Conservation (phyloP, 2,329 filamentous ascomycete genomes). For the Alternaria postmessia region DNA sequence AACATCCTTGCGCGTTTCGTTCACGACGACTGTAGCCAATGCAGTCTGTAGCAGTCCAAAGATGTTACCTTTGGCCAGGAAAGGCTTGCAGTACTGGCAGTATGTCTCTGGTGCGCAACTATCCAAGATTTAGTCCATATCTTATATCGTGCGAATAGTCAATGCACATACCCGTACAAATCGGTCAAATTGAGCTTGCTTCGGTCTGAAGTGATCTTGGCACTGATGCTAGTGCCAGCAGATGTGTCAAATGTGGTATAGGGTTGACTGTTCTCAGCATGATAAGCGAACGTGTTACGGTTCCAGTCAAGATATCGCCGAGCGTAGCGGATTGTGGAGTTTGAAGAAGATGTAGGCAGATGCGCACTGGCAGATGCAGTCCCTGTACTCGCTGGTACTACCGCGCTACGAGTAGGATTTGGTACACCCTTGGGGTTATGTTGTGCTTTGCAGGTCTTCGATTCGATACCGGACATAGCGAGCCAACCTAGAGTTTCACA, state of each 20-base stretch:
- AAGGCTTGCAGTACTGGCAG: slow-evolving; percentile 65
- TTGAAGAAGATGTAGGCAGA: slow-evolving; percentile 44
- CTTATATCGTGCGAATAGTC: background rate
- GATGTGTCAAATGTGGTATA: slow-evolving; percentile 58
- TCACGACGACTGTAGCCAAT: slow-evolving; percentile 62
- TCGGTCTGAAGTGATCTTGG: slow-evolving; percentile 61
- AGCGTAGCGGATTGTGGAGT: slow-evolving; percentile 57
- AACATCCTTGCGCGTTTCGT: slow-evolving; percentile 58
- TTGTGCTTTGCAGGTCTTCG: slow-evolving; percentile 54
- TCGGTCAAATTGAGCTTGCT: slow-evolving; percentile 63
- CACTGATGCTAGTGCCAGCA: slow-evolving; percentile 57
- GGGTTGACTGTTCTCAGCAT: slow-evolving; percentile 61
- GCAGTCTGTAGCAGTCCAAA: slow-evolving; percentile 63
- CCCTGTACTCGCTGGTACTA: slow-evolving; percentile 38
- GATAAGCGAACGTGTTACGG: slow-evolving; percentile 69
- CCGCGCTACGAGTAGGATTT: slow-evolving; percentile 52
- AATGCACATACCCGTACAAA: slow-evolving; percentile 57
- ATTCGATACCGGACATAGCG: slow-evolving; percentile 67
- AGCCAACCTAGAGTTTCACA: slow-evolving; percentile 74
- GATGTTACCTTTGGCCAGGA: slow-evolving; percentile 62
- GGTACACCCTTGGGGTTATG: slow-evolving; percentile 53
- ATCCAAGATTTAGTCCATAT: background rate
- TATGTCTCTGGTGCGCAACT: slow-evolving; percentile 66
- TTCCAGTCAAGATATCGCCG: slow-evolving; percentile 75
- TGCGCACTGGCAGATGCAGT: slow-evolving; percentile 37